These are phyloP conservation scores for Talaromyces marneffei DNA, from an alignment of 2,329 filamentous ascomycete genomes.

Conservation along the genomic window DNA sequence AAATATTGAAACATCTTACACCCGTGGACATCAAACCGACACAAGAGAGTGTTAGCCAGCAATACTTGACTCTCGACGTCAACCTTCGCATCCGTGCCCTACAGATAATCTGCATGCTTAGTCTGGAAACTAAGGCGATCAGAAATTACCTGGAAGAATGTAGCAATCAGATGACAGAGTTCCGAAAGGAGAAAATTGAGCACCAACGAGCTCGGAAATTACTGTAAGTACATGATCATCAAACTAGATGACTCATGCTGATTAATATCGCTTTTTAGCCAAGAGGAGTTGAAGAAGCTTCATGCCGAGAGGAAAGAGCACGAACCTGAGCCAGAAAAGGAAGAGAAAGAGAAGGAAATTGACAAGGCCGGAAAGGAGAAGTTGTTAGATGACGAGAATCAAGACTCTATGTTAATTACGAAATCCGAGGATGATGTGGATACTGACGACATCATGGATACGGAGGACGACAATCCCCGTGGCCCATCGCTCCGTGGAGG, in stretches of 20 bases:
- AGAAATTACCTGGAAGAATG: slow-evolving; percentile 87
- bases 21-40: slow-evolving; percentile 71
- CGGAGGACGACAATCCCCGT: slow-evolving; percentile 61
- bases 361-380: slow-evolving; percentile 10
- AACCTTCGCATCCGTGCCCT: slow-evolving; percentile 75
- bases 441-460: slow-evolving; percentile 56
- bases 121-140: slow-evolving; percentile 77
- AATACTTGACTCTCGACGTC: slow-evolving; percentile 72
- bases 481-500: slow-evolving; percentile 56
- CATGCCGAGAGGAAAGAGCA: slow-evolving; percentile 45
- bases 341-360: slow-evolving; percentile 37
- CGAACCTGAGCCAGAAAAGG: slow-evolving; percentile 42
- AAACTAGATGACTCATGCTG: not conserved
- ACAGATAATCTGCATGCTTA: slow-evolving; percentile 80
- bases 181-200: slow-evolving; percentile 93
- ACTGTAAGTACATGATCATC: slow-evolving; percentile 41
- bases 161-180: slow-evolving; percentile 87
- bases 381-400: slow-evolving; percentile 4
- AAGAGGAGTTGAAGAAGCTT: slow-evolving; percentile 42
- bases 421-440: slow-evolving; percentile 12
- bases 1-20: slow-evolving; percentile 72
- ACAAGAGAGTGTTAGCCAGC: slow-evolving; percentile 63
- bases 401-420: slow-evolving; percentile 4
- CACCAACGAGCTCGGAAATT: slow-evolving; percentile 71
- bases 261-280: slow-evolving; percentile 19